Percentiles rank a stretch among this genome's conserved stretches.
Evolutionary conservation across 306 rosid genomes (phyloP).

Genomic region (Quercus variabilis): DNA sequence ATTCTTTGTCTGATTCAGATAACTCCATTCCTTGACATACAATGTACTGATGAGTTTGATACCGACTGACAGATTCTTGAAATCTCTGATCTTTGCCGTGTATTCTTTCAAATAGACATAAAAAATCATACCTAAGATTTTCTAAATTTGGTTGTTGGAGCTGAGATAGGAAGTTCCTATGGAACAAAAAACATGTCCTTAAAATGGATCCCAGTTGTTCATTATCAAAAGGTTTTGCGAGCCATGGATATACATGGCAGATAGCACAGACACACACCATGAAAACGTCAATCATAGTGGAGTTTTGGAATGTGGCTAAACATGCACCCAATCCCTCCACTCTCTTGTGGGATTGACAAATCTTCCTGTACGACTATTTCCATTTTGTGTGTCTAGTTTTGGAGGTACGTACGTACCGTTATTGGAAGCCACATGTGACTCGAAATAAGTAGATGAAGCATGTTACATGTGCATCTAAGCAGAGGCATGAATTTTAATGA

Average conservation of each 20-base stretch:
- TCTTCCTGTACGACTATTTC: constrained; percentile 16
- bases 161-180: constrained; percentile 21
- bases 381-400: background rate
- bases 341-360: constrained; percentile 18
- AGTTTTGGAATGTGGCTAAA: background rate
- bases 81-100: background rate
- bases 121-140: constrained; percentile 6
- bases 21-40: background rate
- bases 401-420: background rate
- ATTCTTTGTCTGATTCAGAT: background rate
- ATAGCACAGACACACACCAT: background rate
- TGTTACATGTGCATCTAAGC: background rate
- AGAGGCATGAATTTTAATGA: background rate
- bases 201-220: background rate
- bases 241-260: background rate
- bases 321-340: background rate
- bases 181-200: constrained; percentile 1
- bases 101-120: background rate
- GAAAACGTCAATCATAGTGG: background rate
- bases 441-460: constrained; percentile 2
- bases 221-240: background rate
- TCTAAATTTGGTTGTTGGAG: constrained; percentile 1
- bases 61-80: constrained; percentile 22
- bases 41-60: background rate
- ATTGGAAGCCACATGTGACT: background rate